Evolutionary conservation across 2,329 filamentous ascomycete genomes (phyloP).

Genomic region (Dothideomycetes sp.): DNA sequence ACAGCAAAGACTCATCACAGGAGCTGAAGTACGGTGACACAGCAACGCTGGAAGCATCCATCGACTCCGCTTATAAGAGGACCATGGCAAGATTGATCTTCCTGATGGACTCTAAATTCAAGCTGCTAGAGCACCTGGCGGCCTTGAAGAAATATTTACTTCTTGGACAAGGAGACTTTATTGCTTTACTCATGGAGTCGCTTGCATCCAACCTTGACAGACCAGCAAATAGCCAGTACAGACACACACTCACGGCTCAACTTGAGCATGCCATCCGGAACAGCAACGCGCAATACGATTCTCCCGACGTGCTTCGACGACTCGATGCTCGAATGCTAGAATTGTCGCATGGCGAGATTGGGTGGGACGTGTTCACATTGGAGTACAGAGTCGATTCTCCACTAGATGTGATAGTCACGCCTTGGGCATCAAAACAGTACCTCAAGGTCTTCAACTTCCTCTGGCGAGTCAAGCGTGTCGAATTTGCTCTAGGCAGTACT

Average conservation of each 20-base stretch:
- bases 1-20: conserved; percentile 86
- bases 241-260: conserved; percentile 94
- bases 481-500: conserved; percentile 81
- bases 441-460: conserved; percentile 99
- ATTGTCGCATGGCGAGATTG: conserved; percentile 89
- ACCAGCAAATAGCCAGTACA: conserved; percentile 91
- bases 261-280: conserved; percentile 94
- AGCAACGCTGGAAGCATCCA: conserved; percentile 79
- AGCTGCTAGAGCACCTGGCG: conserved; percentile 81
- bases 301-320: conserved; percentile 77
- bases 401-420: conserved; percentile 92
- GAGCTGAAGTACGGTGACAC: conserved; percentile 90
- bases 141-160: conserved; percentile 92
- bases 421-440: conserved; percentile 91
- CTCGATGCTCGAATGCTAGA: conserved; percentile 98
- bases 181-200: conserved; percentile 93
- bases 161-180: conserved; percentile 92
- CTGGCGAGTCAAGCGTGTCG: conserved; percentile 95
- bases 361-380: conserved; percentile 97
- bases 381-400: conserved; percentile 98
- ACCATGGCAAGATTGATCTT: conserved; percentile 93
- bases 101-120: conserved; percentile 91
- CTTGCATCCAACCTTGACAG: conserved; percentile 85
- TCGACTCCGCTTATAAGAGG: conserved; percentile 94
- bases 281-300: conserved; percentile 93